These are phyloP conservation scores for Chaetomium sp. DNA, from an alignment of 2,329 filamentous ascomycete genomes.

Conservation along the genomic window DNA sequence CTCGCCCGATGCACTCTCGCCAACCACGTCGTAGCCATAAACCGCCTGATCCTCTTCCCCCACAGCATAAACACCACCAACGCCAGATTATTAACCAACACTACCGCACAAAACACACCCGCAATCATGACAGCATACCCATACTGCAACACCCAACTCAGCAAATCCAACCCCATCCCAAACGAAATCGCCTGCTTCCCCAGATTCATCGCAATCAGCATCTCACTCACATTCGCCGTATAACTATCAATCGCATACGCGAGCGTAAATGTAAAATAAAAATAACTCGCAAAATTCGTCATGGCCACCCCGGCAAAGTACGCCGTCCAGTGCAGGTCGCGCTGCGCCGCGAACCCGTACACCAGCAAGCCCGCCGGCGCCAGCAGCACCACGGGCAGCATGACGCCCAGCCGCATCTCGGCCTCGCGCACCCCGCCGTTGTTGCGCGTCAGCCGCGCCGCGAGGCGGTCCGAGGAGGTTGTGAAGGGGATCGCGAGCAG, in stretches of 20 bases:
- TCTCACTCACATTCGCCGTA: slow-evolving; percentile 57
- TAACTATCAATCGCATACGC: slow-evolving; percentile 61
- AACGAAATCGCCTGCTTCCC: slow-evolving; percentile 56
- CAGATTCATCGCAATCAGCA: slow-evolving; percentile 59
- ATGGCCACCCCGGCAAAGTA: slow-evolving; percentile 52
- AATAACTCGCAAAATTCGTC: slow-evolving; percentile 50
- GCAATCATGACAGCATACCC: slow-evolving; percentile 52
- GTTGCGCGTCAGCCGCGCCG: slow-evolving; percentile 43
- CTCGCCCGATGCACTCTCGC: slow-evolving; percentile 38
- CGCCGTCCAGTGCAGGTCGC: slow-evolving; percentile 43
- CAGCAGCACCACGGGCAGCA: slow-evolving; percentile 40
- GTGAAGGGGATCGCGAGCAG: slow-evolving; percentile 48
- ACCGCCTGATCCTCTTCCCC: slow-evolving; percentile 50
- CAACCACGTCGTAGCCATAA: slow-evolving; percentile 49
- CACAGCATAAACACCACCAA: slow-evolving; percentile 50
- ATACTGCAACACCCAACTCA: slow-evolving; percentile 50
- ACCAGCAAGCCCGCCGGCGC: slow-evolving; percentile 44
- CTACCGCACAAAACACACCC: slow-evolving; percentile 49
- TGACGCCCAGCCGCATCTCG: slow-evolving; percentile 47
- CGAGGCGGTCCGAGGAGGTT: slow-evolving; percentile 45
- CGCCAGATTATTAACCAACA: slow-evolving; percentile 50
- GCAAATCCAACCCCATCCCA: slow-evolving; percentile 49
- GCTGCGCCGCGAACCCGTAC: slow-evolving; percentile 43
- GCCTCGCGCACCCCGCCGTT: slow-evolving; percentile 48
- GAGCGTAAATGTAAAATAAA: slow-evolving; percentile 57